Conservation (phyloP, 2,329 filamentous ascomycete species). For the Plenodomus biglobosus region DNA sequence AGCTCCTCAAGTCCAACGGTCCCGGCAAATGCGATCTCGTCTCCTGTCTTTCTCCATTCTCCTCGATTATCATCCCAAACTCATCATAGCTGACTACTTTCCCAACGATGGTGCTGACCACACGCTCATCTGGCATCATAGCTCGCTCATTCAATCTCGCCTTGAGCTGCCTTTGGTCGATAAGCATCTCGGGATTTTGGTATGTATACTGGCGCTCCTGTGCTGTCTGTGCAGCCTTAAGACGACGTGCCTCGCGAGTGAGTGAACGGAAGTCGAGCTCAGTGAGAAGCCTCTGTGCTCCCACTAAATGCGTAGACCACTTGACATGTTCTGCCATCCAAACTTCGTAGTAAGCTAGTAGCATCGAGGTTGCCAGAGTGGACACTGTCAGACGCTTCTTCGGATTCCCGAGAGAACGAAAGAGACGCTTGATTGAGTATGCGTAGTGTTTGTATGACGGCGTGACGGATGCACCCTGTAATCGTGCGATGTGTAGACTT, state of each 20-base stretch:
- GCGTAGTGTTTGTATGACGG: slow-evolving; percentile 92
- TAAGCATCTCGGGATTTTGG: slow-evolving; percentile 35
- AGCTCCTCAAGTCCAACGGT: slow-evolving; percentile 69
- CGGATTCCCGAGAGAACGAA: slow-evolving; percentile 72
- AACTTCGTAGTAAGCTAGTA: slow-evolving; percentile 91
- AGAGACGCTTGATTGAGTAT: slow-evolving; percentile 75
- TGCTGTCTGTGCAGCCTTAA: slow-evolving; percentile 56
- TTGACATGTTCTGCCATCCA: slow-evolving; percentile 93
- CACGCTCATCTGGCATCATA: slow-evolving; percentile 47
- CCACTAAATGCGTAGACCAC: slow-evolving; percentile 90
- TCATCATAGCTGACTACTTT: slow-evolving; percentile 60
- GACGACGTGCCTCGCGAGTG: slow-evolving; percentile 68
- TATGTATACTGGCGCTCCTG: slow-evolving; percentile 42
- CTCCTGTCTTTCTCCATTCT: slow-evolving; percentile 27
- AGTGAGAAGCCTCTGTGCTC: slow-evolving; percentile 76
- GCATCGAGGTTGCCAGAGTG: slow-evolving; percentile 82
- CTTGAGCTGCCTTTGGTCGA: slow-evolving; percentile 31
- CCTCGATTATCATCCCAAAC: slow-evolving; percentile 54
- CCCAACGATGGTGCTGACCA: slow-evolving; percentile 62
- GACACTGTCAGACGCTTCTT: slow-evolving; percentile 71
- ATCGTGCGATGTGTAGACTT: slow-evolving; percentile 82
- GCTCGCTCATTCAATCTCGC: slow-evolving; percentile 51
- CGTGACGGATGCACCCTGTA: slow-evolving; percentile 72
- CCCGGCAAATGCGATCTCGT: slow-evolving; percentile 40
- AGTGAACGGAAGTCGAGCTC: slow-evolving; percentile 79